A percentile compares a stretch with the other conserved stretches of the same genome.
These are phyloP conservation scores for Microdochium trichocladiopsis DNA, from an alignment of 2,329 filamentous ascomycete genomes.

Conservation along the genomic window DNA sequence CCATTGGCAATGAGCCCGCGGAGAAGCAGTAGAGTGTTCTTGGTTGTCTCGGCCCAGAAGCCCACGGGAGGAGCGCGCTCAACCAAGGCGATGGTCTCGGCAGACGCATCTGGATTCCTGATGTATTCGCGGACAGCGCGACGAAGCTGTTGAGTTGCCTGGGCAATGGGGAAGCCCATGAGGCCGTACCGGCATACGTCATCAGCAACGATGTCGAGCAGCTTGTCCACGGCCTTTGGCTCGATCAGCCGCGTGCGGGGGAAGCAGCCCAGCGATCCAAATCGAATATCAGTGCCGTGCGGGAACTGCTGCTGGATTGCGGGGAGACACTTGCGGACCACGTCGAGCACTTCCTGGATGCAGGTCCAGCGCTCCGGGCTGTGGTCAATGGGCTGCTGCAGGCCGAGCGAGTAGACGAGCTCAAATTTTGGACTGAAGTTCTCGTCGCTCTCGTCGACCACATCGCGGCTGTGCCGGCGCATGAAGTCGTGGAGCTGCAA, in stretches of 20 bases:
- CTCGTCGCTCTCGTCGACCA: conserved; percentile 61
- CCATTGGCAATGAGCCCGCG: conserved; percentile 49
- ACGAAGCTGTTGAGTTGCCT: conserved; percentile 20
- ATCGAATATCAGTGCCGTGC: conserved; percentile 32
- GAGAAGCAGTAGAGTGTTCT: conserved; percentile 35
- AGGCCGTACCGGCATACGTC: conserved; percentile 35
- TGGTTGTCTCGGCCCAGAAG: conserved; percentile 27
- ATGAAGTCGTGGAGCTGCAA: conserved; percentile 37
- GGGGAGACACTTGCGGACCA: conserved; percentile 26
- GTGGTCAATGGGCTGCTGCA: conserved; percentile 40
- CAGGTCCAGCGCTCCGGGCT: conserved; percentile 49
- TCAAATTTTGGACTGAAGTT: conserved; percentile 55
- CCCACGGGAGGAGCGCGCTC: conserved; percentile 19
- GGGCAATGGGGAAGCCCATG: conserved; percentile 30
- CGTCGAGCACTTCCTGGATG: conserved; percentile 42
- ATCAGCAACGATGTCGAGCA: conserved; percentile 25
- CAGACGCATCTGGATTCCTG: conserved; percentile 19
- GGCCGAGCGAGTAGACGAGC: conserved; percentile 55
- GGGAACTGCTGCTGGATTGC: conserved; percentile 23
- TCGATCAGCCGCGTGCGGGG: conserved; percentile 41
- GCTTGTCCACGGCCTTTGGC: conserved; percentile 12
- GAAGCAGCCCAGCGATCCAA: conserved; percentile 25
- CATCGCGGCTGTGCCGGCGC: conserved; percentile 36
- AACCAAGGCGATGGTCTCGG: conserved; percentile 21
- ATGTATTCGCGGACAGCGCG: conserved; percentile 36